Percentiles rank a stretch among this genome's conserved stretches.
phyloP scores from a whole-genome alignment of 2,329 filamentous ascomycete genomes.

The Trichophyton simii region DNA sequence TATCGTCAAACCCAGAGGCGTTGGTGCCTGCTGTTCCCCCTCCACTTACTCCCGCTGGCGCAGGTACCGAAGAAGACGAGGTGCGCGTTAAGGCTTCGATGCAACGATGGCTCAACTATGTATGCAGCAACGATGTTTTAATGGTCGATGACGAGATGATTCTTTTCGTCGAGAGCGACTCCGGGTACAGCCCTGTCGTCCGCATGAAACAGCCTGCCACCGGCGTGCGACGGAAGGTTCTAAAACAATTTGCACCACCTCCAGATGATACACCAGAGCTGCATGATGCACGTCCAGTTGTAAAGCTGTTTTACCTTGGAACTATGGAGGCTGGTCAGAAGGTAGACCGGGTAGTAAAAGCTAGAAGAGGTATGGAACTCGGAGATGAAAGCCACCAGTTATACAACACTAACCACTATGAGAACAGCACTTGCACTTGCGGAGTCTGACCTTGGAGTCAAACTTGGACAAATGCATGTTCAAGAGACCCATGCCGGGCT shows the following conservation, averaged over 20 bases:
- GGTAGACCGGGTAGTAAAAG: constrained; percentile 86
- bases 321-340: constrained; percentile 97
- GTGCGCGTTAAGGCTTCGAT: constrained; percentile 72
- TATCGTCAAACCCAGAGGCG: constrained; percentile 94
- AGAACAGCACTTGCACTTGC: constrained; percentile 68
- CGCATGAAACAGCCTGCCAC: constrained; percentile 95
- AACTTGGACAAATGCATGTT: constrained; percentile 71
- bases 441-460: constrained; percentile 87
- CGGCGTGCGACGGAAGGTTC: constrained; percentile 81
- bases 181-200: constrained; percentile 91
- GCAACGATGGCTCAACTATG: constrained; percentile 89
- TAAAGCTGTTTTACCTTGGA: constrained; percentile 90
- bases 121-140: constrained; percentile 82
- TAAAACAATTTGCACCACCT: constrained; percentile 96
- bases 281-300: constrained; percentile 73
- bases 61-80: constrained; percentile 94
- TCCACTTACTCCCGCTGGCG: constrained; percentile 85
- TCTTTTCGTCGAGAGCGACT: constrained; percentile 97
- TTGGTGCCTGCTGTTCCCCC: constrained; percentile 89
- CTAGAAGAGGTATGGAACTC: constrained; percentile 58
- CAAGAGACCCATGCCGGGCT: constrained; percentile 86
- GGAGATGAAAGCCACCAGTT: not conserved
- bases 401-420: not conserved
- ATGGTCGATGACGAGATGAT: constrained; percentile 96
- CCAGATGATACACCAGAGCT: constrained; percentile 95